Conservation (phyloP, 805 yeast species). For the Pichia occidentalis region DNA sequence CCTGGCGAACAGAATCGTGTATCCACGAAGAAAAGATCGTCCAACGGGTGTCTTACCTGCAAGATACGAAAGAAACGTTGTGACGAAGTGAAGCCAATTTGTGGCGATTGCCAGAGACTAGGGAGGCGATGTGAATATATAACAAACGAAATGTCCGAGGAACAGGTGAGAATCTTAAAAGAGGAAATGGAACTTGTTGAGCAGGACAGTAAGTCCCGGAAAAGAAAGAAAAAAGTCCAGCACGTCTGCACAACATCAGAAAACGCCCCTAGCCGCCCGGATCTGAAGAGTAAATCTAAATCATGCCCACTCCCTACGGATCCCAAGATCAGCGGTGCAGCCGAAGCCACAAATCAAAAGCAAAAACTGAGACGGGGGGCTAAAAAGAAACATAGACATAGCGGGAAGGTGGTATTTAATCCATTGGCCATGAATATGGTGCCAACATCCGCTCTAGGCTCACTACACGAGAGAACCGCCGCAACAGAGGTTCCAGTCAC, state of each 20-base stretch:
- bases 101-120: conserved; percentile 44
- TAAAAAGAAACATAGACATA: conserved; percentile 1
- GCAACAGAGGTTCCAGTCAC: no score
- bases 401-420: conserved; percentile 23
- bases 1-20: no score
- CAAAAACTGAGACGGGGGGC: background rate
- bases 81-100: conserved; percentile 42
- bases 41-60: conserved; percentile 63
- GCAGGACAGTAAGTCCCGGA: conserved; percentile 31
- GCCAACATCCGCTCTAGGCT: no score
- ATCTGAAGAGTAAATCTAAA: no score
- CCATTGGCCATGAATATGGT: conserved; percentile 24
- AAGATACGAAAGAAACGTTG: conserved; percentile 58
- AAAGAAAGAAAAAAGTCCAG: background rate
- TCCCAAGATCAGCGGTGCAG: background rate
- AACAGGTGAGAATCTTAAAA: conserved; percentile 32
- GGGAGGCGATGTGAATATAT: conserved; percentile 43
- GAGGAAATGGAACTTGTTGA: conserved; percentile 35
- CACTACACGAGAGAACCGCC: no score
- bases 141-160: conserved; percentile 38
- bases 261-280: no score
- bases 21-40: conserved; percentile 36
- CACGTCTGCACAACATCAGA: no score
- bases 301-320: conserved; percentile 2
- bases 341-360: background rate